phyloP scores from a whole-genome alignment of 2,329 filamentous ascomycete genomes.

The Diaporthe sp. region DNA sequence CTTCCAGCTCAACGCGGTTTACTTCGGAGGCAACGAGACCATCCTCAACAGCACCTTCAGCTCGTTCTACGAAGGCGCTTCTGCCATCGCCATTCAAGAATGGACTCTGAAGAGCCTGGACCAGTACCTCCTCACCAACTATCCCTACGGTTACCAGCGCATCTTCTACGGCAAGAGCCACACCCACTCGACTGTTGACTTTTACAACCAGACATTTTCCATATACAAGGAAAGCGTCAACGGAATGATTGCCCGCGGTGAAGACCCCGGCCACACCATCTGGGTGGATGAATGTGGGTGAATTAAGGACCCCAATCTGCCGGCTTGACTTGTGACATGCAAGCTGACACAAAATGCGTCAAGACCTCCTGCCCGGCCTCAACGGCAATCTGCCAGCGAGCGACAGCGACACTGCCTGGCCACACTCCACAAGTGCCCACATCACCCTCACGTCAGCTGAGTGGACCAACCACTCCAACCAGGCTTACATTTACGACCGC shows the following conservation, averaged over 20 bases:
- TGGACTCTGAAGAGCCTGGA: slow-evolving; percentile 31
- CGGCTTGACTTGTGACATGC: background rate
- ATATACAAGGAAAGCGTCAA: slow-evolving; percentile 34
- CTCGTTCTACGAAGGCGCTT: slow-evolving; percentile 29
- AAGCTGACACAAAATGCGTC: background rate
- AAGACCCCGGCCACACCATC: slow-evolving; percentile 33
- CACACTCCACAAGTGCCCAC: slow-evolving; percentile 33
- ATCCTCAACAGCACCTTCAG: slow-evolving; percentile 19
- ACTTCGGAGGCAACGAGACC: slow-evolving; percentile 31
- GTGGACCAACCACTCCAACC: slow-evolving; percentile 36
- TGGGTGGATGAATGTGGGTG: slow-evolving; percentile 36
- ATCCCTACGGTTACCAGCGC: slow-evolving; percentile 34
- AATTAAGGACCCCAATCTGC: background rate
- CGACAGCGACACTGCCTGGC: slow-evolving; percentile 35
- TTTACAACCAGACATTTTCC: slow-evolving; percentile 32
- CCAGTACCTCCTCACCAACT: slow-evolving; percentile 35
- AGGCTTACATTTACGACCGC: slow-evolving; percentile 27
- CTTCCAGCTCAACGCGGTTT: slow-evolving; percentile 33
- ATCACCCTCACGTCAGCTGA: slow-evolving; percentile 34
- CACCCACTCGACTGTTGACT: slow-evolving; percentile 17
- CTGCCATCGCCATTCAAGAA: slow-evolving; percentile 4
- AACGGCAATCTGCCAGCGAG: slow-evolving; percentile 20
- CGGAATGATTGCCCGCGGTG: slow-evolving; percentile 31
- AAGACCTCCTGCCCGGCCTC: slow-evolving; percentile 32
- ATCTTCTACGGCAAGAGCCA: slow-evolving; percentile 37